These are phyloP conservation scores for Colletotrichum liriopes DNA, from an alignment of 2,329 filamentous ascomycete genomes.

Conservation along the genomic window DNA sequence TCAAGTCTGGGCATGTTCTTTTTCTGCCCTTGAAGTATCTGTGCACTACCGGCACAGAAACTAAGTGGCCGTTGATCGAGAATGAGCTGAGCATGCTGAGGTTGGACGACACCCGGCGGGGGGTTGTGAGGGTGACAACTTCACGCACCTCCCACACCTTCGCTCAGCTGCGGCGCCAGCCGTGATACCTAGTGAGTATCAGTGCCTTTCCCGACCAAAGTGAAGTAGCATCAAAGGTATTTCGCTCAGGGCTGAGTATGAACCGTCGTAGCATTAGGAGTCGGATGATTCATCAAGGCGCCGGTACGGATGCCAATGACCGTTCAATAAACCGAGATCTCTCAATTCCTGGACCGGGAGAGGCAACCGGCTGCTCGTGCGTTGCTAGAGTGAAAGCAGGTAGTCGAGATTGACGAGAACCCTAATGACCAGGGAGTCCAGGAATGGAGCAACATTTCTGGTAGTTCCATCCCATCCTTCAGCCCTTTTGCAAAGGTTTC, in stretches of 20 bases:
- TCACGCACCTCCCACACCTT: background rate
- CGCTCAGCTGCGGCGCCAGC: background rate
- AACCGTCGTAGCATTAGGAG: background rate
- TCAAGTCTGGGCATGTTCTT: conserved; percentile 4
- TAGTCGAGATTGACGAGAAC: conserved; percentile 11
- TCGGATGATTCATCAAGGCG: background rate
- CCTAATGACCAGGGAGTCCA: conserved; percentile 15
- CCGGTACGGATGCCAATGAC: background rate
- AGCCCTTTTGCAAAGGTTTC: conserved; percentile 17
- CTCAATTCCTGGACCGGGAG: background rate
- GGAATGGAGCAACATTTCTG: conserved; percentile 22
- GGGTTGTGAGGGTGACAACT: background rate
- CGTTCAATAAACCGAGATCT: background rate
- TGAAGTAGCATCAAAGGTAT: conserved; percentile 16
- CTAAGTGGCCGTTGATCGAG: background rate
- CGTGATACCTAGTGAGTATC: background rate
- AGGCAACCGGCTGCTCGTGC: background rate
- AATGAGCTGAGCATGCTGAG: conserved; percentile 1
- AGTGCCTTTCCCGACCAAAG: background rate
- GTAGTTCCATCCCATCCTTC: conserved; percentile 31
- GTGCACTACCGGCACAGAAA: conserved; percentile 1
- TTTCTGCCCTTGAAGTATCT: background rate
- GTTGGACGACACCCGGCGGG: background rate
- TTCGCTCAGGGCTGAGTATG: conserved; percentile 16
- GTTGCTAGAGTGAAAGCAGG: background rate